Percentiles rank a stretch among this genome's conserved stretches.
phyloP scores from a whole-genome alignment of 2,329 filamentous ascomycete species.

The Geosmithia morbida region DNA sequence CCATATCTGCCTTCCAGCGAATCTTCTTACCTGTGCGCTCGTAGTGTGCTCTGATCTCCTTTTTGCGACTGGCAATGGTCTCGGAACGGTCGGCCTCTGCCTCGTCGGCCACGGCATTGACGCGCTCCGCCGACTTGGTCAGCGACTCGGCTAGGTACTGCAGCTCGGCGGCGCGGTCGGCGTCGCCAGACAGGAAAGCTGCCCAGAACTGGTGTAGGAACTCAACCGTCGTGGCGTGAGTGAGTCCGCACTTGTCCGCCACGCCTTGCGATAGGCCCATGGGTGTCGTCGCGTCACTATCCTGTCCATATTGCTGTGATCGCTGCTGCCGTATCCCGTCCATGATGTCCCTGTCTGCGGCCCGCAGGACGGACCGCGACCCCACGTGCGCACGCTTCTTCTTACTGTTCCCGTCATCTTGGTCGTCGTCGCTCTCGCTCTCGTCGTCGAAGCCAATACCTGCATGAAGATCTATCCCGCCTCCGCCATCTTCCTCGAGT shows the following conservation, averaged over 20 bases:
- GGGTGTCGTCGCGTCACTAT: constrained; percentile 27
- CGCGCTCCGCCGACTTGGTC: constrained; percentile 43
- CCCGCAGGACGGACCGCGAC: constrained; percentile 48
- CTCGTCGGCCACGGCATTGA: constrained; percentile 9
- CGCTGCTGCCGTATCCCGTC: constrained; percentile 48
- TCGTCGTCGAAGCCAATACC: constrained; percentile 58
- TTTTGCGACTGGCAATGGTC: constrained; percentile 51
- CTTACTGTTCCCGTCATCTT: background rate
- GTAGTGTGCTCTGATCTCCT: constrained; percentile 56
- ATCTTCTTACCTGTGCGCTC: constrained; percentile 61
- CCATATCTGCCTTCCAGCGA: constrained; percentile 49
- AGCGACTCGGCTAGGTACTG: constrained; percentile 73
- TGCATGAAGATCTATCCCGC: constrained; percentile 44
- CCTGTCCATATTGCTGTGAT: constrained; percentile 38
- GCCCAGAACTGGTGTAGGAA: constrained; percentile 98
- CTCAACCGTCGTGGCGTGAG: constrained; percentile 85
- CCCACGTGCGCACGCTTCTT: constrained; percentile 44
- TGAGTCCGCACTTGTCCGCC: constrained; percentile 45
- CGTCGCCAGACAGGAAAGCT: constrained; percentile 77
- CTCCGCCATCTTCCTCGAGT: constrained; percentile 30
- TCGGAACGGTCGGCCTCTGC: constrained; percentile 37
- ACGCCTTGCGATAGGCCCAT: constrained; percentile 42
- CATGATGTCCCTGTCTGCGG: constrained; percentile 53
- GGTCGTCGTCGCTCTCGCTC: constrained; percentile 52
- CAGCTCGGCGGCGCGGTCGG: constrained; percentile 66